Evolutionary conservation across 176 grass and related monocot genomes (phyloP).

Genomic region (Triticum turgidum): DNA sequence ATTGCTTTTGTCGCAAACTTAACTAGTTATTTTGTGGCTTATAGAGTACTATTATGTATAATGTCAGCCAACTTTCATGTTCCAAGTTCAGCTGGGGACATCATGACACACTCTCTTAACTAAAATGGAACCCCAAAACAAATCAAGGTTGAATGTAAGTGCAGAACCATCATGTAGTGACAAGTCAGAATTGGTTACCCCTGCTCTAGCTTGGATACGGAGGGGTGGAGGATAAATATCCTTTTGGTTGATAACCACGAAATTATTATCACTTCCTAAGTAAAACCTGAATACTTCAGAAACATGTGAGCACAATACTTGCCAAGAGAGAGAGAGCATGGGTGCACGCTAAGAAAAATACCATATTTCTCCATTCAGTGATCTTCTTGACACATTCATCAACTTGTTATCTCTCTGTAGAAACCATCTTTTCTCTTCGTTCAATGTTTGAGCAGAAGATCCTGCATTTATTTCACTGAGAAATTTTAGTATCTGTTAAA

Average conservation of each 20-base stretch:
- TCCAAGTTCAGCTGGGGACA: neutral
- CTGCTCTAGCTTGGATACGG: conserved; percentile 84
- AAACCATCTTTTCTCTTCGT: no score
- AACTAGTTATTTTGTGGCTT: neutral
- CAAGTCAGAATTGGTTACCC: conserved; percentile 42
- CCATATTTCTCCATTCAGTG: no score
- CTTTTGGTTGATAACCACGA: conserved; percentile 94
- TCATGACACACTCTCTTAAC: neutral
- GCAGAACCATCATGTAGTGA: neutral
- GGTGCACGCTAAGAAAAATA: no score
- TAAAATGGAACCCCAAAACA: neutral
- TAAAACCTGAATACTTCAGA: conserved; percentile 54
- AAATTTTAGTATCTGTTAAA: no score
- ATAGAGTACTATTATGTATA: neutral
- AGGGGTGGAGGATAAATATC: conserved; percentile 93
- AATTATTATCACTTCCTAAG: conserved; percentile 76
- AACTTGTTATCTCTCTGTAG: no score
- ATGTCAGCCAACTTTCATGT: neutral
- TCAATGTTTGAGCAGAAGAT: no score
- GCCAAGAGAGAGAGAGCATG: neutral
- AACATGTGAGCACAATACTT: conserved; percentile 9
- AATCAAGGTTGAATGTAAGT: neutral
- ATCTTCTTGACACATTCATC: no score
- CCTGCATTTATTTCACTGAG: no score
- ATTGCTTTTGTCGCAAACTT: neutral